Evolutionary conservation across 495 filamentous ascomycete species (phyloP).

Genomic region (Aspergillus bridgeri): DNA sequence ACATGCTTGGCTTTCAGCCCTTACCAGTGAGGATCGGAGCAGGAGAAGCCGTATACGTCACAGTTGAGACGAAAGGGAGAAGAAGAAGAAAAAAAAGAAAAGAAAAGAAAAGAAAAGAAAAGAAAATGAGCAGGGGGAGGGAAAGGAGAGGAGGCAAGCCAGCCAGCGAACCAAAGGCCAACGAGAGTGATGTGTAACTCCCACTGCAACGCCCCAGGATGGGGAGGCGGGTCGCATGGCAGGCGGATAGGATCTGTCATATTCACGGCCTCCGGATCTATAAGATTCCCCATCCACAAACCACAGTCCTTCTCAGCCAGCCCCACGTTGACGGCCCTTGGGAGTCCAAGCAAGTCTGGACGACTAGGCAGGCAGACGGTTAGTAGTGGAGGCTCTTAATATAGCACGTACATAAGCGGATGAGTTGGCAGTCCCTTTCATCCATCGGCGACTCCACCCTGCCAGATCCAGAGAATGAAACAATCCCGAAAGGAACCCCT

Average conservation of each 20-base stretch:
- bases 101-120: neutral
- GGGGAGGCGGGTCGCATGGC: conserved; percentile 14
- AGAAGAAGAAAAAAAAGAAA: neutral
- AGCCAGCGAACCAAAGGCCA: neutral
- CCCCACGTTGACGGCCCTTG: conserved; percentile 21
- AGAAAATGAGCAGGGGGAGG: neutral
- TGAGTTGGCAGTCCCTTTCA: conserved; percentile 17
- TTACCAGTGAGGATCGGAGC: neutral
- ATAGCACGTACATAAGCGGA: conserved; percentile 9
- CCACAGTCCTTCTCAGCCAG: conserved; percentile 16
- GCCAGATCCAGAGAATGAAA: neutral
- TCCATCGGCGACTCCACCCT: neutral
- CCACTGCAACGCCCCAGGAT: neutral
- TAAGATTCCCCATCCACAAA: too few species aligned
- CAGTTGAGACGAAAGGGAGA: neutral
- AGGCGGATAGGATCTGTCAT: conserved; percentile 40
- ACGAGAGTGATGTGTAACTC: neutral
- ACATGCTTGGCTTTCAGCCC: neutral
- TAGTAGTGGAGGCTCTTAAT: conserved; percentile 3
- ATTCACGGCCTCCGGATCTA: conserved; percentile 23
- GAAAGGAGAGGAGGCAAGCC: neutral
- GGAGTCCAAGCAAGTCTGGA: neutral
- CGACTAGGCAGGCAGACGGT: conserved; percentile 6
- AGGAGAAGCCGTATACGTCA: neutral
- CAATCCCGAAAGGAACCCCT: conserved; percentile 5